Percentiles rank a stretch among this genome's conserved stretches.
These are phyloP conservation scores for Helenozyma baotianmanensis DNA, from an alignment of 805 yeast species.

Conservation along the genomic window DNA sequence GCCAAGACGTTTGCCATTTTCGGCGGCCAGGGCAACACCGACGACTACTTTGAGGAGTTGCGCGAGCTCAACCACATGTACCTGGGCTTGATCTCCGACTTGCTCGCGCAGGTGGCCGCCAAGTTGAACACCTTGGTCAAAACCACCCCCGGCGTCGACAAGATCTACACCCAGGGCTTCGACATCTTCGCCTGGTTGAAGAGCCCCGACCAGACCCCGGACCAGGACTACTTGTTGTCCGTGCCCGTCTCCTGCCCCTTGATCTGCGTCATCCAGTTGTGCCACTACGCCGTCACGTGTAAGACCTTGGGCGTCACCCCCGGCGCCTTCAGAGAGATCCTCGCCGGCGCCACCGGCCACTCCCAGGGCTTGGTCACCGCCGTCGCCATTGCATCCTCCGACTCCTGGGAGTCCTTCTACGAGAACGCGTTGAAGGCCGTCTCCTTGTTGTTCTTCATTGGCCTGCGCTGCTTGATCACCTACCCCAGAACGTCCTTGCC, in stretches of 20 bases:
- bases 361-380: conserved; percentile 93
- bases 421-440: conserved; percentile 71
- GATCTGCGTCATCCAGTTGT: conserved; percentile 91
- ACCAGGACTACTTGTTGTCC: conserved; percentile 77
- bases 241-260: conserved; percentile 97
- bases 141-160: conserved; percentile 71
- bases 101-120: conserved; percentile 64
- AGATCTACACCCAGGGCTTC: conserved; percentile 90
- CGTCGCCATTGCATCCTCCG: conserved; percentile 75
- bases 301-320: conserved; percentile 82
- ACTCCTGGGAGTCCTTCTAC: conserved; percentile 81
- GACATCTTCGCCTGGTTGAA: conserved; percentile 85
- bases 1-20: conserved; percentile 79
- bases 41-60: conserved; percentile 95
- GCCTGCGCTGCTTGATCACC: conserved; percentile 83
- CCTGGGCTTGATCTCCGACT: conserved; percentile 66
- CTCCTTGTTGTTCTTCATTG: conserved; percentile 84
- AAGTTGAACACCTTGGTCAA: conserved; percentile 65
- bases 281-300: conserved; percentile 87
- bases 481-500: conserved; percentile 94
- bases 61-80: conserved; percentile 78
- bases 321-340: conserved; percentile 69
- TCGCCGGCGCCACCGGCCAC: conserved; percentile 82
- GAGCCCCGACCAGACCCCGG: conserved; percentile 82
- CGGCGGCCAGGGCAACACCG: conserved; percentile 99